Evolutionary conservation across 257 asterid genomes (phyloP).

Genomic region (Jaltomata sinuosa): DNA sequence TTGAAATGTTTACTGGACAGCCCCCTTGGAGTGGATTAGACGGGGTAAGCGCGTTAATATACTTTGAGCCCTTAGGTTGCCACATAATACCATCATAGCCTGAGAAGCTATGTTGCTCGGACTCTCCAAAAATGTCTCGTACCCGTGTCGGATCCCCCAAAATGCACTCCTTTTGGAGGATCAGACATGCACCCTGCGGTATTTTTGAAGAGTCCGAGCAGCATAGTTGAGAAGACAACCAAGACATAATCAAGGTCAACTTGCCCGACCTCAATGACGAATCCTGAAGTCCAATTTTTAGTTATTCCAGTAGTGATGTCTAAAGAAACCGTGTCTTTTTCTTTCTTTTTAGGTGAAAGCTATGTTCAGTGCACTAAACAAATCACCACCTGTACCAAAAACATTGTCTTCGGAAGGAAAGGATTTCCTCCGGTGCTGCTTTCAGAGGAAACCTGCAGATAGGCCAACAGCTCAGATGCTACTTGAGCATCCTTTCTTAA

Average conservation of each 20-base stretch:
- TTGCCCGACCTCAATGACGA: neutral
- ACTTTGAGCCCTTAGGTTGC: neutral
- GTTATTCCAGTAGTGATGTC: neutral
- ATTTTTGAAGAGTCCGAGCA: neutral
- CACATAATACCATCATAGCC: neutral
- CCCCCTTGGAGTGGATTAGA: constrained; percentile 77
- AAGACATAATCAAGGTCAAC: neutral
- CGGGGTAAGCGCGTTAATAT: constrained; percentile 27
- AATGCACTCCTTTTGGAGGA: neutral
- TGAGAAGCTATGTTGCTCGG: neutral
- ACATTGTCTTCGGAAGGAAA: constrained; percentile 63
- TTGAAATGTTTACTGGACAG: constrained; percentile 78
- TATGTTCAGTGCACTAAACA: constrained; percentile 76
- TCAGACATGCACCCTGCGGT: neutral
- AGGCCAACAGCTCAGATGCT: constrained; percentile 58
- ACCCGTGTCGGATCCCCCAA: neutral
- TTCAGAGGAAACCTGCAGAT: constrained; percentile 60
- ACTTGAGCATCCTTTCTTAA: constrained; percentile 61
- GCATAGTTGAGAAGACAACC: neutral
- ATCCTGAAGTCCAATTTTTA: neutral
- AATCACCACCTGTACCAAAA: constrained; percentile 64
- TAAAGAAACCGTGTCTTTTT: neutral
- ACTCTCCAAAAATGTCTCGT: neutral
- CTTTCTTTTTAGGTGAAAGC: constrained; percentile 53
- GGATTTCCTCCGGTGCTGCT: constrained; percentile 66